phyloP scores from a whole-genome alignment of 2,329 filamentous ascomycete species.

The Aspergillus latus region DNA sequence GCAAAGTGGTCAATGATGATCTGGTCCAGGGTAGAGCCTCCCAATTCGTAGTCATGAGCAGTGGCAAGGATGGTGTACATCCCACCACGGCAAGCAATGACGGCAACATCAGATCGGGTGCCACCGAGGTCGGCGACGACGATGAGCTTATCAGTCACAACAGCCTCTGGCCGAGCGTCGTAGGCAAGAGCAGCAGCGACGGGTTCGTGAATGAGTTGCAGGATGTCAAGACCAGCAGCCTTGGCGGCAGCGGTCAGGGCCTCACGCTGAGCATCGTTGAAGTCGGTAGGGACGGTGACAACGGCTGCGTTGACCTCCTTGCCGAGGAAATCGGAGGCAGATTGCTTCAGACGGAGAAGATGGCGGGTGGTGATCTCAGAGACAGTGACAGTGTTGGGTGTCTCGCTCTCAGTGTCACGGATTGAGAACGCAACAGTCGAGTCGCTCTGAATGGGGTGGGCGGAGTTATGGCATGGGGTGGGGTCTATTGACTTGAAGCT shows the following conservation, averaged over 20 bases:
- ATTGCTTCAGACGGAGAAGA: slow-evolving; percentile 74
- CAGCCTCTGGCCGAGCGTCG: slow-evolving; percentile 76
- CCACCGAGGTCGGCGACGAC: slow-evolving; percentile 92
- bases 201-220: slow-evolving; percentile 91
- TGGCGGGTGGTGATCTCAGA: slow-evolving; percentile 82
- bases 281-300: slow-evolving; percentile 91
- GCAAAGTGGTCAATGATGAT: slow-evolving; percentile 94
- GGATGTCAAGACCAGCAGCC: slow-evolving; percentile 78
- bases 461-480: slow-evolving; percentile 88
- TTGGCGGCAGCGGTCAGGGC: slow-evolving; percentile 76
- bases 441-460: slow-evolving; percentile 76
- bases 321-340: slow-evolving; percentile 88
- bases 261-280: slow-evolving; percentile 79
- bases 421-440: slow-evolving; percentile 77
- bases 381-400: slow-evolving; percentile 69
- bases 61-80: slow-evolving; percentile 96
- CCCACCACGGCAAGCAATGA: slow-evolving; percentile 86
- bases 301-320: slow-evolving; percentile 94
- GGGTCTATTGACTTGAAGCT: slow-evolving; percentile 94
- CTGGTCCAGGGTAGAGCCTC: slow-evolving; percentile 81
- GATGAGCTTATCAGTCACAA: slow-evolving; percentile 78
- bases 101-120: slow-evolving; percentile 85
- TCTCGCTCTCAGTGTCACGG: slow-evolving; percentile 69
- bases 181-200: slow-evolving; percentile 87
- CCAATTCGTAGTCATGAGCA: slow-evolving; percentile 91